Evolutionary conservation across 352 stramenopile species (phyloP).

Genomic region (Globisporangium polare): DNA sequence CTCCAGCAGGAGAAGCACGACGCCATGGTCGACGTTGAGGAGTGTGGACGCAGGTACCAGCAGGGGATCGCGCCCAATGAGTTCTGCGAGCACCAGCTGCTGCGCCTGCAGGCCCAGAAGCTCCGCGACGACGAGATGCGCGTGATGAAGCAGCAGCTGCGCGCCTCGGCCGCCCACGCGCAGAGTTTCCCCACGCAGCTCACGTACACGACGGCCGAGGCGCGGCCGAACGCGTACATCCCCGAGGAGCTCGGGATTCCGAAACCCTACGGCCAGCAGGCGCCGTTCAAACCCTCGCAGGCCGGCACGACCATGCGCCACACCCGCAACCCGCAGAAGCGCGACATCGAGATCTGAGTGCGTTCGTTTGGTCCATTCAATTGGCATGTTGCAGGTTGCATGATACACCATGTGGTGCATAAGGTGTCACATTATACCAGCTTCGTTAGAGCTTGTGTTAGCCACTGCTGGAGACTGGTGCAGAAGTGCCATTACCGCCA

Average conservation of each 20-base stretch:
- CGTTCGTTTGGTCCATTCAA: no score
- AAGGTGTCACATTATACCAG: no score
- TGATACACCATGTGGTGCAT: no score
- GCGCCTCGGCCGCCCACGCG: conserved; percentile 39
- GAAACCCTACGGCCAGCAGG: conserved; percentile 89
- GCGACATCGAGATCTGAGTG: conserved; percentile 90
- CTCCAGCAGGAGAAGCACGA: conserved; percentile 91
- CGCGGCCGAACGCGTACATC: conserved; percentile 93
- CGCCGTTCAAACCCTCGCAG: conserved; percentile 91
- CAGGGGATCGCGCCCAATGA: conserved; percentile 70
- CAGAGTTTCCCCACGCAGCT: conserved; percentile 65
- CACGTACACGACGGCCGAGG: conserved; percentile 87
- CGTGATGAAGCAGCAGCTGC: conserved; percentile 36
- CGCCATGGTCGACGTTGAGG: conserved; percentile 57
- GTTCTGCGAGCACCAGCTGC: conserved; percentile 73
- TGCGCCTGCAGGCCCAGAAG: conserved; percentile 53
- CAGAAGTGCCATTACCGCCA: not conserved
- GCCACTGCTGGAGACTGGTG: not conserved
- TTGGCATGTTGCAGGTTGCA: not conserved
- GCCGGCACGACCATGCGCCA: conserved; percentile 90
- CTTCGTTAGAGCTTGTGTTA: no score
- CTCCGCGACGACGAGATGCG: conserved; percentile 48
- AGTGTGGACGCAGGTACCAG: conserved; percentile 50
- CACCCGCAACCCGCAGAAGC: conserved; percentile 82
- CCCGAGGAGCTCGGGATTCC: conserved; percentile 90